Base-by-base conservation (phyloP, 2,329 filamentous ascomycete species). In the Fusarium camptoceras region DNA sequence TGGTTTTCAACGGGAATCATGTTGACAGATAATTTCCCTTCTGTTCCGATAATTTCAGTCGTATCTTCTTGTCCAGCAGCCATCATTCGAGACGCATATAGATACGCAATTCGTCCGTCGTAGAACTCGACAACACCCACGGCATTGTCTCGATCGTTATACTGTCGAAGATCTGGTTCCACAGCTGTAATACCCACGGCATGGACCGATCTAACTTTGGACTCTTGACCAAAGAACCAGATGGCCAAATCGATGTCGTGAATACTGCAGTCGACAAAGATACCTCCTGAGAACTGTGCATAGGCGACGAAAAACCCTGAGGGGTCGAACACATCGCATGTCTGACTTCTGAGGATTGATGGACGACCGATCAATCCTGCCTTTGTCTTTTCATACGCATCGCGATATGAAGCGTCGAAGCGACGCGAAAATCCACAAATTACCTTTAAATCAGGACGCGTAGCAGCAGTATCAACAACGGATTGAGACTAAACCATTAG, bases 181-280 rank as follows among this genome's bases (percentile, higher is more conserved):
- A 77, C 75, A 2, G 75, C 75, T 1, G 71, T 75, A 49, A 77
- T 77, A 10, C 76, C 76, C 1, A 76, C 63, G 5, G 76, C 76
- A 11, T 73, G 73, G 2, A 77, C 75, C 11, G 71, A 75, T 64
- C 69, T 72, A 53, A 75, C 70, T 8, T 69, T 68, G 14, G 66
- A 66, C 37, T 77, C 75, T 16, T 77, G 68, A 11, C 75, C 75
- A 18, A 77, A 77, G 64, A 77, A 77, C 72, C 75, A 77, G 31
- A 77, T 48, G 0, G 76, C 75, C 14, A 77, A 55, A 51, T 77
- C 75, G 11, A 92, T 91, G 75, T 92, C 89, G 80, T 92, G 90
- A 75, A 92, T 87, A 51, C 86, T 87, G 80, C 87, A 89, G 80
- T 92, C 89, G 51, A 92, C 89, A 71, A 92, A 92, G 75, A 91